Evolutionary conservation across 495 filamentous ascomycete genomes (phyloP).

Genomic region (Halenospora varia): DNA sequence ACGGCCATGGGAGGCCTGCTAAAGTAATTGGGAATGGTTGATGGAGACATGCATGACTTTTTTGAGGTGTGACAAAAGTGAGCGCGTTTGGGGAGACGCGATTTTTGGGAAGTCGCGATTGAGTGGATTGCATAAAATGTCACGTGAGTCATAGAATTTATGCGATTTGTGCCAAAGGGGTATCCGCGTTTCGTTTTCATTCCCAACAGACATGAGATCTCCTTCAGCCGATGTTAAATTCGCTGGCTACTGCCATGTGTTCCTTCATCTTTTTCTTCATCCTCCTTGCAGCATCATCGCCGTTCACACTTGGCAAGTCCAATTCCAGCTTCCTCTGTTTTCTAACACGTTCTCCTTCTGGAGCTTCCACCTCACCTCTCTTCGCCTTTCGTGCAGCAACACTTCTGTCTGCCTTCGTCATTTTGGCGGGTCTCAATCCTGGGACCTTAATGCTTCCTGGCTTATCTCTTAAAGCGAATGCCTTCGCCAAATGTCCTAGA

Average conservation of each 20-base stretch:
- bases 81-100: too few relatives aligned
- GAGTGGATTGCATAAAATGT: too few relatives aligned
- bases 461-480: conserved; percentile 81
- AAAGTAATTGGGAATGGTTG: too few relatives aligned
- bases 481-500: conserved; percentile 90
- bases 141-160: too few relatives aligned
- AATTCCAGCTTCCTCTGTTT: conserved; percentile 25
- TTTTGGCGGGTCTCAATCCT: conserved; percentile 39
- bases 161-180: too few relatives aligned
- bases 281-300: conserved; percentile 62
- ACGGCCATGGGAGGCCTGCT: background rate
- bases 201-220: too few relatives aligned
- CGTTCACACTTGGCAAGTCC: conserved; percentile 35
- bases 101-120: too few relatives aligned
- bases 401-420: conserved; percentile 27
- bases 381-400: conserved; percentile 25
- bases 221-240: conserved; percentile 85
- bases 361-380: conserved; percentile 31
- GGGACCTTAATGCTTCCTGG: conserved; percentile 81
- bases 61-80: too few relatives aligned
- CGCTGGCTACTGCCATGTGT: conserved; percentile 67
- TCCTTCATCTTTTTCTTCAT: conserved; percentile 81
- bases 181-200: too few relatives aligned
- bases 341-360: conserved; percentile 22
- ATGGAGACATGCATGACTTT: too few relatives aligned